These are phyloP conservation scores for Pseudovirgaria hyperparasitica DNA, from an alignment of 2,329 filamentous ascomycete species.

Conservation along the genomic window DNA sequence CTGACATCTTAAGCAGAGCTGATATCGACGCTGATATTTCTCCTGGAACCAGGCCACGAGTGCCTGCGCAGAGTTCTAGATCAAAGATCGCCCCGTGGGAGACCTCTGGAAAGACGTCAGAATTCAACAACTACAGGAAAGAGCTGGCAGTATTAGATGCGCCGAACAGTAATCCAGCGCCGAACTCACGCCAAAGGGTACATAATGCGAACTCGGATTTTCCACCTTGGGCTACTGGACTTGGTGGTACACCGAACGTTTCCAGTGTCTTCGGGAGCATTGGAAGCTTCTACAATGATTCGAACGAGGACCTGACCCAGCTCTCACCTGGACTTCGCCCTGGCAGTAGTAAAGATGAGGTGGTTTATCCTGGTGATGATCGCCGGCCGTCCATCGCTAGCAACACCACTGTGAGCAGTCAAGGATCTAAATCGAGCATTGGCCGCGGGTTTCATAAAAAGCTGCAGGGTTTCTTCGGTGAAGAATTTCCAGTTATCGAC, in stretches of 20 bases:
- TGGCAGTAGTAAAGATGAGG: constrained; percentile 35
- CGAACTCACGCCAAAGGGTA: constrained; percentile 44
- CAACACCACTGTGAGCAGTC: constrained; percentile 74
- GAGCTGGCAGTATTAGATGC: constrained; percentile 57
- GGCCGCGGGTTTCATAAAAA: constrained; percentile 64
- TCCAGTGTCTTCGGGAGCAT: constrained; percentile 28
- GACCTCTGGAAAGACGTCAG: constrained; percentile 41
- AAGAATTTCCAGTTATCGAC: constrained; percentile 62
- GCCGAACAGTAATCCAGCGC: constrained; percentile 42
- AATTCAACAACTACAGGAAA: constrained; percentile 58
- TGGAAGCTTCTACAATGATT: constrained; percentile 59
- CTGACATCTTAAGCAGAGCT: constrained; percentile 23
- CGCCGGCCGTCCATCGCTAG: constrained; percentile 80
- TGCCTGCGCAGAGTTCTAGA: constrained; percentile 9
- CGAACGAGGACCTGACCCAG: constrained; percentile 56
- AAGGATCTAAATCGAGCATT: constrained; percentile 62
- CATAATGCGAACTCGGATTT: constrained; percentile 43
- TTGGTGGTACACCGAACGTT: constrained; percentile 18
- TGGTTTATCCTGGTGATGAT: constrained; percentile 46
- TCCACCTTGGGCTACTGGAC: constrained; percentile 41
- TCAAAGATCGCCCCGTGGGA: constrained; percentile 38
- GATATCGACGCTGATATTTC: constrained; percentile 33
- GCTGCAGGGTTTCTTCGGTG: constrained; percentile 83
- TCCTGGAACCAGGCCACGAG: constrained; percentile 23
- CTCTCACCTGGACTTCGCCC: constrained; percentile 58